Evolutionary conservation across 331 rosid species (phyloP), one percentile per base, ranked within the genome.

Genomic region (Saraca asoca): DNA sequence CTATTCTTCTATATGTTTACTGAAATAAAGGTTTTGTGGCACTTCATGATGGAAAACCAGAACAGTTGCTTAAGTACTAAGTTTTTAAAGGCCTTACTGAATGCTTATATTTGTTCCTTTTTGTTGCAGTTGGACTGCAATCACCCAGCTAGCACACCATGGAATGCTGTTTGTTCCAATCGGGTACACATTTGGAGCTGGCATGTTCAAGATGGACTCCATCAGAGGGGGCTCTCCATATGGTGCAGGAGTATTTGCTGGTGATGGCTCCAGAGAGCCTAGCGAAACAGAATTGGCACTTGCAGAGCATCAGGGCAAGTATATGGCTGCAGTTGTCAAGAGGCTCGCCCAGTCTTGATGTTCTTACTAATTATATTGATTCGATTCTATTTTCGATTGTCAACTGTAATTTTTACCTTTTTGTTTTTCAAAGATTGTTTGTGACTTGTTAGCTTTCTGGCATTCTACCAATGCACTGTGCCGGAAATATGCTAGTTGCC

Each of bases 101-200:
- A 66, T 62, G n/a, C 50, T 66, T 9, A 42, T 11, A 11, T 46
- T 75, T 51, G 53, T 58, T 59, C 18, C 3, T 7, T 58, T 59
- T 65, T 65, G 62, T 75, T 60, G 79, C 95, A 93, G 98, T 62
- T 93, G 98, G 98, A 87, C 98, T 0, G 98, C 98, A 17, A 90
- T 93, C 76, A 90, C 95, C 15, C 98, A 93, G 72, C 74, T 93
- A 57, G 91, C 87, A 31, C 98, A 93, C 78, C 98, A 93, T 48
- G 98, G 98, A 69, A 90, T 94, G 99, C 59, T 90, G 64, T 94
- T 81, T 77, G 97, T 94, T 83, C 99, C 99, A 24, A 61, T 90
- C 6, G 99, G 97, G 54, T 94, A 87, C 80, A 94, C 97, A 34
- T 94, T 90, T 71, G 99, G 97, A 77, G 85, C 90, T 7, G 92